These are phyloP conservation scores for Trichoderma orchidacearum DNA, from an alignment of 495 filamentous ascomycete species.

Conservation along the genomic window DNA sequence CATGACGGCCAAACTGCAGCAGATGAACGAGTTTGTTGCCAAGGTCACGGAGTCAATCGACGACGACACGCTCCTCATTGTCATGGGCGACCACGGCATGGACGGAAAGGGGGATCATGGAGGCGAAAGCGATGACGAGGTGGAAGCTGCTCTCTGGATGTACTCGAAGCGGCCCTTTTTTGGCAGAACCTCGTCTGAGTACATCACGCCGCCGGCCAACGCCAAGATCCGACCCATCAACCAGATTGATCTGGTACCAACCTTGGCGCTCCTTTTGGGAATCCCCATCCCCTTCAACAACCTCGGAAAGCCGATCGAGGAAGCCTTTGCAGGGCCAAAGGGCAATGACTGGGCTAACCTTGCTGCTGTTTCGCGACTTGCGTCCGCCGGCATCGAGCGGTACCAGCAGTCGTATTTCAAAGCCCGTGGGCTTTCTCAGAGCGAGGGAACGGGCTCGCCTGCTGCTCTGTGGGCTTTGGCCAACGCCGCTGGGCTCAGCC, in stretches of 20 bases:
- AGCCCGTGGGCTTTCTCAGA: conserved; percentile 48
- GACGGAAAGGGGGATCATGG: conserved; percentile 94
- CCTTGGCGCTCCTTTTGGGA: conserved; percentile 72
- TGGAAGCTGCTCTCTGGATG: conserved; percentile 96
- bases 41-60: conserved; percentile 60
- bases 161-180: conserved; percentile 79
- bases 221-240: conserved; percentile 73
- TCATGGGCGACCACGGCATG: conserved; percentile 99
- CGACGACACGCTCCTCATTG: conserved; percentile 74
- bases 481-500: conserved; percentile 8
- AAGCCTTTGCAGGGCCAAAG: conserved; percentile 65
- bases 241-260: conserved; percentile 94
- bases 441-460: conserved; percentile 38
- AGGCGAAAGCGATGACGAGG: conserved; percentile 87
- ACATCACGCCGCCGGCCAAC: conserved; percentile 48
- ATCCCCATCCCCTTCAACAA: conserved; percentile 96
- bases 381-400: conserved; percentile 75
- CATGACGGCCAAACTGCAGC: conserved; percentile 76
- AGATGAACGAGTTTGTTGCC: conserved; percentile 77
- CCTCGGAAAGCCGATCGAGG: conserved; percentile 85
- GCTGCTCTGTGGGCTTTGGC: conserved; percentile 9
- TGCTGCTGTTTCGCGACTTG: conserved; percentile 56
- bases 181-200: conserved; percentile 54
- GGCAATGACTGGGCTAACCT: conserved; percentile 63
- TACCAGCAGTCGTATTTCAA: conserved; percentile 56